phyloP scores from a whole-genome alignment of 2,329 filamentous ascomycete species.

The Cladophialophora immunda region DNA sequence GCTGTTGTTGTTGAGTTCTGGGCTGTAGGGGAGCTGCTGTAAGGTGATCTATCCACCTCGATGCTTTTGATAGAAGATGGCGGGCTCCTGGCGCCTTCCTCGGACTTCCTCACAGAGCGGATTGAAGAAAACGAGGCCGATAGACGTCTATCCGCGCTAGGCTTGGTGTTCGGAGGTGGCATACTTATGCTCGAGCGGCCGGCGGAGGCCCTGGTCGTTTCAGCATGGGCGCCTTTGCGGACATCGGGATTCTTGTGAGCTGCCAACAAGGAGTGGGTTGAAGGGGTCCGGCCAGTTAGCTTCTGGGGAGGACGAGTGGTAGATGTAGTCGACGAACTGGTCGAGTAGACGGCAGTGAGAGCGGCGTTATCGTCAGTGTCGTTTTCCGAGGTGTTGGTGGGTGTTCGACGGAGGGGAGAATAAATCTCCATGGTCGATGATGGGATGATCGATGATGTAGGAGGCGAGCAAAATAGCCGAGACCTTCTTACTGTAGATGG shows the following conservation, averaged over 20 bases:
- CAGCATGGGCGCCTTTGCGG: constrained; percentile 68
- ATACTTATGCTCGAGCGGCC: constrained; percentile 71
- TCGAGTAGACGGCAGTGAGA: constrained; percentile 31
- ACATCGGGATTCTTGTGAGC: constrained; percentile 45
- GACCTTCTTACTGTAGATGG: constrained; percentile 3
- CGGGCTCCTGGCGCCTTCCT: constrained; percentile 35
- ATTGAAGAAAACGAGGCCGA: constrained; percentile 35
- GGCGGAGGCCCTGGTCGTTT: constrained; percentile 65
- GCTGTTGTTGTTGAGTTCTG: constrained; percentile 39
- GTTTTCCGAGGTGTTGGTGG: constrained; percentile 34
- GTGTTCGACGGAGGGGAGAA: constrained; percentile 32
- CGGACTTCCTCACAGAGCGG: constrained; percentile 33
- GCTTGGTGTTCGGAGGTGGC: constrained; percentile 61
- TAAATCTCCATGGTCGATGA: constrained; percentile 32
- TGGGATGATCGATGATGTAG: constrained; percentile 16
- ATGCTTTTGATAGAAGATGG: constrained; percentile 45
- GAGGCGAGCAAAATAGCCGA: constrained; percentile 1
- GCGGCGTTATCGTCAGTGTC: constrained; percentile 29
- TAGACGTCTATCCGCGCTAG: constrained; percentile 38
- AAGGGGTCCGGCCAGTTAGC: constrained; percentile 28
- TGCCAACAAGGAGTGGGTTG: constrained; percentile 57
- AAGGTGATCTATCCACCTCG: constrained; percentile 47
- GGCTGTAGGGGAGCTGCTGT: constrained; percentile 35
- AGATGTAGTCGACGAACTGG: constrained; percentile 32
- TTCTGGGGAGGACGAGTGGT: constrained; percentile 17